Conservation (phyloP, 768 basidiomycete species). For the Amanita jacksonii region DNA sequence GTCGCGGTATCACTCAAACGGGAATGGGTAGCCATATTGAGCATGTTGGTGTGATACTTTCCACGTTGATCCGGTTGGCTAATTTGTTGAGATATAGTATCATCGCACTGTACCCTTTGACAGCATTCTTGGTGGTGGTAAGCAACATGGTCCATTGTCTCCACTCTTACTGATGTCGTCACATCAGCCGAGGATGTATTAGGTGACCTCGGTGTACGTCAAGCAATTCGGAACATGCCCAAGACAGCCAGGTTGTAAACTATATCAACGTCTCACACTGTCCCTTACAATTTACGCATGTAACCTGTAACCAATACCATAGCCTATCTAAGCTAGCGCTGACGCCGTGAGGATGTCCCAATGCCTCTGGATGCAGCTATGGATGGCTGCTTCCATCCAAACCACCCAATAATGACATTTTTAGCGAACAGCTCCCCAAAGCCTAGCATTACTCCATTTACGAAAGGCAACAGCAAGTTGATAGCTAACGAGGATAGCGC, state of each 20-base stretch:
- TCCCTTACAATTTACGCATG: constrained; percentile 2
- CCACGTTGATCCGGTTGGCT: constrained; percentile 14
- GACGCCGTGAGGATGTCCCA: constrained; percentile 12
- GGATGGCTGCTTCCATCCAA: constrained; percentile 36
- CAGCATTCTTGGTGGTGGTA: constrained; percentile 60
- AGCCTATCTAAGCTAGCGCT: constrained; percentile 1
- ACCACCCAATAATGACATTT: constrained; percentile 51
- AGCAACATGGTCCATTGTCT: constrained; percentile 1
- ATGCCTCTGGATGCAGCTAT: constrained; percentile 30
- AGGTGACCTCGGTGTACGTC: constrained; percentile 73
- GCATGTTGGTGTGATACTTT: constrained; percentile 30
- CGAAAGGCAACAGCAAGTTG: constrained; percentile 79
- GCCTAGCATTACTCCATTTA: constrained; percentile 95
- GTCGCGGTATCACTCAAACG: constrained; percentile 77
- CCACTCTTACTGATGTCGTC: constrained; percentile 6
- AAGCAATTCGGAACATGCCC: constrained; percentile 71
- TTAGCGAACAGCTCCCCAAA: constrained; percentile 92
- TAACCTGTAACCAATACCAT: no score
- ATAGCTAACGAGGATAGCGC: constrained; percentile 69
- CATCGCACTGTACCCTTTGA: constrained; percentile 61
- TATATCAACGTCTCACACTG: neutral
- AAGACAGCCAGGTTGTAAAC: constrained; percentile 53
- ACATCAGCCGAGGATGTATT: constrained; percentile 63
- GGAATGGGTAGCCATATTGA: constrained; percentile 67
- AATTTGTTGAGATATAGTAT: constrained; percentile 28